These are phyloP conservation scores for Xylaria sp. DNA, from an alignment of 2,329 filamentous ascomycete species.

Conservation along the genomic window DNA sequence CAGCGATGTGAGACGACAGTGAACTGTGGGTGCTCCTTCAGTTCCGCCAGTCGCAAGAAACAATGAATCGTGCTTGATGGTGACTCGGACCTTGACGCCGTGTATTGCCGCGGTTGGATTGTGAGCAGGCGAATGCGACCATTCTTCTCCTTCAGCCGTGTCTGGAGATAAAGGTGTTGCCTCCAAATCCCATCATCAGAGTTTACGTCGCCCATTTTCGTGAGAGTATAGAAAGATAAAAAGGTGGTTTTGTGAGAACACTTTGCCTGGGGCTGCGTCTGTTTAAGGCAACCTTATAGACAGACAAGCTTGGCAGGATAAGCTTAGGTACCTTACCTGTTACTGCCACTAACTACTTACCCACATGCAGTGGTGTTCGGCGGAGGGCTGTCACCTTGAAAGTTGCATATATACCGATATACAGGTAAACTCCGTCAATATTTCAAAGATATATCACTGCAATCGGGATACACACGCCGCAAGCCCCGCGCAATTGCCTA, in stretches of 20 bases:
- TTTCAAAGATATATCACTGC: background rate
- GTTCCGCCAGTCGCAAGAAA: slow-evolving; percentile 37
- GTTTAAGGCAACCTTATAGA: background rate
- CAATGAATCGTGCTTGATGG: slow-evolving; percentile 36
- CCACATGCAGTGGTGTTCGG: background rate
- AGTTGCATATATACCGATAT: background rate
- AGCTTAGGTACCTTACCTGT: background rate
- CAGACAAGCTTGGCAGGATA: background rate
- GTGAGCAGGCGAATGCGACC: slow-evolving; percentile 42
- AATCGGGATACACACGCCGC: background rate
- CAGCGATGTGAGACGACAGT: slow-evolving; percentile 38
- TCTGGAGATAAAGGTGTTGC: slow-evolving; percentile 40
- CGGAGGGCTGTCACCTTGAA: background rate
- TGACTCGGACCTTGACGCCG: slow-evolving; percentile 31
- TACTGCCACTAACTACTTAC: no score
- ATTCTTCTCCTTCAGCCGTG: slow-evolving; percentile 38
- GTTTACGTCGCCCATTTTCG: slow-evolving; percentile 19
- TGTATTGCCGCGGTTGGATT: slow-evolving; percentile 39
- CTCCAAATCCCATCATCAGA: slow-evolving; percentile 34
- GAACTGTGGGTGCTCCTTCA: slow-evolving; percentile 36
- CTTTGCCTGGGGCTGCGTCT: background rate
- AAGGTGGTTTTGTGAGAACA: background rate
- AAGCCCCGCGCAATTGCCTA: background rate
- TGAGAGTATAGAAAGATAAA: background rate
- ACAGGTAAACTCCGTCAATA: background rate